A percentile compares a stretch with the other conserved stretches of the same genome.
phyloP scores from a whole-genome alignment of 2,329 filamentous ascomycete genomes.

The Fusarium goolgardi region DNA sequence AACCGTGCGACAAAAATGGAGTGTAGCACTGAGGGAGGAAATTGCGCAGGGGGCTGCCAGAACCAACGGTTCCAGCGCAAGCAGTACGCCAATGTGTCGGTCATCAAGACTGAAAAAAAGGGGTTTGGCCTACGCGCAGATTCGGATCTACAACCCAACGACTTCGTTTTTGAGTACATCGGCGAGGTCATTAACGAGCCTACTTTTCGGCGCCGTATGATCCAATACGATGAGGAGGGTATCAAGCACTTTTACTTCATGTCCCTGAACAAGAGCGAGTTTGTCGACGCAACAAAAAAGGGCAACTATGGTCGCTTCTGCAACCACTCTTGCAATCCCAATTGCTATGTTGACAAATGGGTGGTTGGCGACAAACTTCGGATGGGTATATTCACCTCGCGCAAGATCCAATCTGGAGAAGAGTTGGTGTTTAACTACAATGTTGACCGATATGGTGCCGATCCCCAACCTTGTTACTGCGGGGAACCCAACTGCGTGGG shows the following conservation, averaged over 20 bases:
- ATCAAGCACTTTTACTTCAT: slow-evolving; percentile 99
- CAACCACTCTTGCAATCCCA: slow-evolving; percentile 99
- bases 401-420: slow-evolving; percentile 85
- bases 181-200: slow-evolving; percentile 97
- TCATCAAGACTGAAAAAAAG: slow-evolving; percentile 98
- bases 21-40: slow-evolving; percentile 80
- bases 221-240: slow-evolving; percentile 93
- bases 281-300: slow-evolving; percentile 96
- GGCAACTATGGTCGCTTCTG: slow-evolving; percentile 97
- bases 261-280: slow-evolving; percentile 96
- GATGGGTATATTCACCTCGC: slow-evolving; percentile 97
- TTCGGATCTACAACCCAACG: slow-evolving; percentile 78
- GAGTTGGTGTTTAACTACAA: slow-evolving; percentile 99
- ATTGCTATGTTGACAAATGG: slow-evolving; percentile 99
- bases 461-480: slow-evolving; percentile 97
- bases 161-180: slow-evolving; percentile 98
- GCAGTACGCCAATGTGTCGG: slow-evolving; percentile 89
- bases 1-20: slow-evolving; percentile 99
- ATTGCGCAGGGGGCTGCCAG: slow-evolving; percentile 87
- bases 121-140: slow-evolving; percentile 92
- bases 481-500: slow-evolving; percentile 94
- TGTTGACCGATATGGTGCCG: slow-evolving; percentile 95
- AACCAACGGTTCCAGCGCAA: slow-evolving; percentile 95
- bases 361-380: slow-evolving; percentile 96
- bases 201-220: slow-evolving; percentile 88